Base-by-base conservation (phyloP, 2,329 filamentous ascomycete genomes). In the Trichophyton mentagrophytes region DNA sequence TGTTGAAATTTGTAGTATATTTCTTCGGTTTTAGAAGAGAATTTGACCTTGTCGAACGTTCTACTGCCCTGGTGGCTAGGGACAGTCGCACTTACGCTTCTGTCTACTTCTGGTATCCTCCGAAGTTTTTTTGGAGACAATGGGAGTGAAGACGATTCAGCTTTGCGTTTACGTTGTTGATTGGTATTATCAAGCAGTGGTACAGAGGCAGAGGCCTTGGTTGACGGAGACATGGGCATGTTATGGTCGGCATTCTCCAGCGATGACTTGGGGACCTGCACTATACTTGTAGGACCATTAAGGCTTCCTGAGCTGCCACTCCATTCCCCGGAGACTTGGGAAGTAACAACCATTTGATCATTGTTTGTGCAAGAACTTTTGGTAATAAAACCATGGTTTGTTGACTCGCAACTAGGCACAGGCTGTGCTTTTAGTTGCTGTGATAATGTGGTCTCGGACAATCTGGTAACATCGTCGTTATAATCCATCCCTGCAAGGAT, bases 1-100 rank as follows among this genome's bases (percentile, higher is more conserved):
- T 62, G 64, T 62, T 70, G 69, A 60, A 77, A 79, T 40, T 67
- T 71, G 7, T 70, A 65, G 63, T 70, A 76, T 27, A 74, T 65
- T 20, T 55, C 42, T 61, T 61, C 36, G 42, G 40, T 30, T 27
- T 49, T 42, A 15, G 27, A 49, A n/a, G 27, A 59, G 3, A 33
- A 36, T 33, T 22, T 6, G 8, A n/a, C n/a, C 17, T 17, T 15
- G n/a, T 17, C 40, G 20, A 59, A 25, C 13, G 5, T n/a, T 15
- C 25, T 36, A 11, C 42, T 27, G 38, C 17, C 15, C 20, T 17
- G 38, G 8, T 17, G 20, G 33, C 17, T 56, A 22, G 22, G 33
- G 11, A 44, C n/a, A n/a, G n/a, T 3, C 11, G n/a, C 15, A 42
- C 38, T 38, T 36, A n/a, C 1, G 22, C 36, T 57, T 25, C 13